These are phyloP conservation scores for Penicillium italicum DNA, from an alignment of 2,329 filamentous ascomycete species.

Conservation along the genomic window DNA sequence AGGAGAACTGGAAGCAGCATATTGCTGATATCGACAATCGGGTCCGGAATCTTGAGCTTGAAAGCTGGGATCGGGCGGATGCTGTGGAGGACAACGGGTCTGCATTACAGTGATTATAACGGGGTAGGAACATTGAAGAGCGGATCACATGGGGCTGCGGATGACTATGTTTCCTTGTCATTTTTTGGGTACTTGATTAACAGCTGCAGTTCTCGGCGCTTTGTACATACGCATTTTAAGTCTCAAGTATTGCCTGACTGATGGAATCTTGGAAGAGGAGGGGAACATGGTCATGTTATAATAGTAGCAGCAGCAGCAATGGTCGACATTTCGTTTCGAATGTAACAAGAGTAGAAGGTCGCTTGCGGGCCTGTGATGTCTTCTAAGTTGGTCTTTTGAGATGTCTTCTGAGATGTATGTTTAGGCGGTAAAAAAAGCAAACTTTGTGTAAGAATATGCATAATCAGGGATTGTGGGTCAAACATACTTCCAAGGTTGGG, in stretches of 20 bases:
- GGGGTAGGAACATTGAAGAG: background rate
- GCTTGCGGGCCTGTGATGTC: no score
- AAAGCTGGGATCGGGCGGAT: conserved; percentile 68
- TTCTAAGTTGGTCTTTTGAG: no score
- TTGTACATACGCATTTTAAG: background rate
- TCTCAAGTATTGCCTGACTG: background rate
- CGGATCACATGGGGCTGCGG: background rate
- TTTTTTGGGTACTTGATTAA: background rate
- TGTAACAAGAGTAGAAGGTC: background rate
- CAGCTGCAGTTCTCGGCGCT: background rate
- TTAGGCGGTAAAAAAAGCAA: no score
- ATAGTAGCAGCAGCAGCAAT: background rate
- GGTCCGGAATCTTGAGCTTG: conserved; percentile 62
- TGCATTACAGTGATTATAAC: conserved; percentile 20
- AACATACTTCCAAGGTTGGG: no score
- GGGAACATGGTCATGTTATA: background rate
- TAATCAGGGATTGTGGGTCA: no score
- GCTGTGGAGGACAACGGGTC: conserved; percentile 68
- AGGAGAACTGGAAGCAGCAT: conserved; percentile 49
- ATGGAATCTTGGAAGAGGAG: no score
- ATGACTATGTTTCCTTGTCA: background rate
- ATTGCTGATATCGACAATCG: conserved; percentile 56
- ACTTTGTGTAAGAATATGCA: no score
- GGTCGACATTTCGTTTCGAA: no score
- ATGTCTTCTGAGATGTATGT: no score